These are phyloP conservation scores for Alternaria hordeiaustralica DNA, from an alignment of 2,329 filamentous ascomycete genomes.

Conservation along the genomic window DNA sequence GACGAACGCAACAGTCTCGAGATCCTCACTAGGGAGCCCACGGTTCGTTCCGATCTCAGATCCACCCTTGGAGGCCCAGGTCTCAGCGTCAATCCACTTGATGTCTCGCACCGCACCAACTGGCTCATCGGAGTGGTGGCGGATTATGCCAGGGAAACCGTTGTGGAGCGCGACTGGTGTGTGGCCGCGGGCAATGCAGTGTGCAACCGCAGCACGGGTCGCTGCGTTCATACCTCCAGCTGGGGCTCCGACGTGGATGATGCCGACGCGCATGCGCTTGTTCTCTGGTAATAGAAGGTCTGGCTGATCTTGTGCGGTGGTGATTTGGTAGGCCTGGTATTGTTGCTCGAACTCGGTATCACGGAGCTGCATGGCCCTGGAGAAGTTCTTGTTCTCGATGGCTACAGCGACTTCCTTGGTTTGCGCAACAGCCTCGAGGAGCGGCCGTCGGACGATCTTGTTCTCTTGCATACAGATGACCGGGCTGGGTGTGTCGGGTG, in stretches of 20 bases:
- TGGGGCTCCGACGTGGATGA: slow-evolving; percentile 95
- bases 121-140: slow-evolving; percentile 86
- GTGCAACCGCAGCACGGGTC: slow-evolving; percentile 88
- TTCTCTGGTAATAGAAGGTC: slow-evolving; percentile 70
- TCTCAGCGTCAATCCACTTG: slow-evolving; percentile 91
- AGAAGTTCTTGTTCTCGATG: slow-evolving; percentile 85
- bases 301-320: slow-evolving; percentile 80
- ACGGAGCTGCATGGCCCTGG: slow-evolving; percentile 82
- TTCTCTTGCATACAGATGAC: slow-evolving; percentile 98
- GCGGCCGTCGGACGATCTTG: slow-evolving; percentile 89
- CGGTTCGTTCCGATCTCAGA: slow-evolving; percentile 99
- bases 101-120: slow-evolving; percentile 83
- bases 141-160: slow-evolving; percentile 90
- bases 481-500: slow-evolving; percentile 85
- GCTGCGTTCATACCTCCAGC: slow-evolving; percentile 99
- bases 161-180: slow-evolving; percentile 93
- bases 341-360: slow-evolving; percentile 95
- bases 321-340: slow-evolving; percentile 88
- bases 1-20: slow-evolving; percentile 80
- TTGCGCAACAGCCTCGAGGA: slow-evolving; percentile 86
- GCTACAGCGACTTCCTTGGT: slow-evolving; percentile 84
- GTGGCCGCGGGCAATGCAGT: slow-evolving; percentile 91
- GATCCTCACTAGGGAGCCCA: slow-evolving; percentile 85
- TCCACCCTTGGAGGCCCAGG: slow-evolving; percentile 94
- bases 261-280: slow-evolving; percentile 90